Conservation (phyloP, 495 filamentous ascomycete genomes). For the Letharia columbiana region DNA sequence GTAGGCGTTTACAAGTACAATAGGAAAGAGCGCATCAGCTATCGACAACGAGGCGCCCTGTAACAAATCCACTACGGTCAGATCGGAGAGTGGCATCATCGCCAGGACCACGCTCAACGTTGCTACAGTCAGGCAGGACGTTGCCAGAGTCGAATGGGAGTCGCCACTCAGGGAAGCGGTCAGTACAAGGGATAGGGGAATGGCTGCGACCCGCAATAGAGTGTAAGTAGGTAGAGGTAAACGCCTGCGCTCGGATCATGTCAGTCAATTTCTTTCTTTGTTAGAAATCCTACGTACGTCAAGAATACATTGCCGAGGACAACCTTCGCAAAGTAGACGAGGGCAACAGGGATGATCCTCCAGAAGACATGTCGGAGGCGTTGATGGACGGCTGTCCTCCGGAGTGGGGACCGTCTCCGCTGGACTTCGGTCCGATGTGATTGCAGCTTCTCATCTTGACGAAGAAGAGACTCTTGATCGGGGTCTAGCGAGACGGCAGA, state of each 20-base stretch:
- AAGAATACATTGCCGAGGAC: constrained; percentile 14
- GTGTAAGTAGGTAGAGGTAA: constrained; percentile 13
- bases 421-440: neutral
- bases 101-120: constrained; percentile 4
- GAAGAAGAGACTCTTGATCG: constrained; percentile 8
- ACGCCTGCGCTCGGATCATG: constrained; percentile 4
- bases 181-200: constrained; percentile 14
- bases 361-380: constrained; percentile 1
- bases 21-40: constrained; percentile 13
- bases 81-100: constrained; percentile 2
- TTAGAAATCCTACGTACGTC: constrained; percentile 9
- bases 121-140: constrained; percentile 3
- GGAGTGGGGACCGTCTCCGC: constrained; percentile 5
- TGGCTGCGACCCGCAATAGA: constrained; percentile 8
- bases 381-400: constrained; percentile 2
- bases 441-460: neutral
- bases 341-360: constrained; percentile 2
- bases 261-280: neutral
- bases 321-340: constrained; percentile 9
- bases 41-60: constrained; percentile 4
- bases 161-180: constrained; percentile 8
- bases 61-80: neutral
- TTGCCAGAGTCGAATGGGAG: constrained; percentile 10
- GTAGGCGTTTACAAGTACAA: constrained; percentile 4
- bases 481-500: neutral